Conservation (phyloP, 2,329 filamentous ascomycete species). For the Helminthosporium solani region DNA sequence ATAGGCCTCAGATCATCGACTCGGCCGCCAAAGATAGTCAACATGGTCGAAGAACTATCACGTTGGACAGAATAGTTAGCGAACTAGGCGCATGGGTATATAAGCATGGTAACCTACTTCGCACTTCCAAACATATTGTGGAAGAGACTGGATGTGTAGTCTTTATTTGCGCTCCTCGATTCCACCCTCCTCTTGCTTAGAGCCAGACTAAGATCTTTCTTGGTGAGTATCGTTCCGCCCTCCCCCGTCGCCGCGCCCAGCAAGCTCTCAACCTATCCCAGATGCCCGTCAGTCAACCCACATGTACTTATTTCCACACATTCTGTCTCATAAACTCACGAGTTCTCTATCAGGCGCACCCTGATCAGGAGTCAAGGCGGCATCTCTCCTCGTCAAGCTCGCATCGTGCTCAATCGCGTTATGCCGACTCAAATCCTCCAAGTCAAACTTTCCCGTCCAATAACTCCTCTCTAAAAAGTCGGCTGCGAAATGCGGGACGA, state of each 20-base stretch:
- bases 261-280: conserved; percentile 24
- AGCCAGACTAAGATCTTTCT: conserved; percentile 38
- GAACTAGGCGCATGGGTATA: neutral
- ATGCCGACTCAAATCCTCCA: conserved; percentile 35
- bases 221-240: conserved; percentile 36
- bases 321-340: conserved; percentile 14
- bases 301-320: no score
- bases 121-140: conserved; percentile 47
- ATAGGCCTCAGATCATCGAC: conserved; percentile 43
- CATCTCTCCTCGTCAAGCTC: conserved; percentile 31
- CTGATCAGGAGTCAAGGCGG: conserved; percentile 40
- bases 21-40: conserved; percentile 44
- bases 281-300: no score
- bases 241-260: conserved; percentile 41
- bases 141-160: conserved; percentile 38
- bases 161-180: conserved; percentile 37
- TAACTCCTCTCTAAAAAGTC: conserved; percentile 23
- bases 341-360: conserved; percentile 41
- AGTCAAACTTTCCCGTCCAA: conserved; percentile 24
- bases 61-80: conserved; percentile 1
- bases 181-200: conserved; percentile 39
- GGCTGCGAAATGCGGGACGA: conserved; percentile 31
- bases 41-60: conserved; percentile 44
- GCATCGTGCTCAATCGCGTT: conserved; percentile 41
- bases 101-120: conserved; percentile 34